A percentile compares a stretch with the other conserved stretches of the same genome.
phyloP scores from a whole-genome alignment of 805 yeast genomes.

The Nadsonia fulvescens region DNA sequence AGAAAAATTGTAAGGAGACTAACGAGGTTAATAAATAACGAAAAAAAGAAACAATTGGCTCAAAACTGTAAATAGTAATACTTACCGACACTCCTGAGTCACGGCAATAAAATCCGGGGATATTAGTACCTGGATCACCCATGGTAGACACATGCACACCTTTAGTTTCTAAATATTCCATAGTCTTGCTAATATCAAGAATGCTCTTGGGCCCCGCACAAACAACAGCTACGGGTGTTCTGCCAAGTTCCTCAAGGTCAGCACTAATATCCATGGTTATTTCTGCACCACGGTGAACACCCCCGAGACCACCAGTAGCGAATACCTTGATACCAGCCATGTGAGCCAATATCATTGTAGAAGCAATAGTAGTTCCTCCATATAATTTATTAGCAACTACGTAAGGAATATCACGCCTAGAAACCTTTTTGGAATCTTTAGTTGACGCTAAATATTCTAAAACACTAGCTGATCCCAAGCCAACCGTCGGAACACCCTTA shows the following conservation, averaged over 20 bases:
- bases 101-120: slow-evolving; percentile 72
- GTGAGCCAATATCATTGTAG: slow-evolving; percentile 68
- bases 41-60: not conserved
- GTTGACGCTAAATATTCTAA: slow-evolving; percentile 31
- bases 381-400: slow-evolving; percentile 42
- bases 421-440: slow-evolving; percentile 34
- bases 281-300: slow-evolving; percentile 71
- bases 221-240: slow-evolving; percentile 76
- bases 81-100: slow-evolving; percentile 41
- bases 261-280: slow-evolving; percentile 68
- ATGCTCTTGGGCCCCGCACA: slow-evolving; percentile 87
- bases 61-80: slow-evolving; percentile 1
- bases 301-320: slow-evolving; percentile 90
- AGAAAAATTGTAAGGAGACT: slow-evolving; percentile 49
- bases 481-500: slow-evolving; percentile 54
- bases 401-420: slow-evolving; percentile 63
- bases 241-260: slow-evolving; percentile 67
- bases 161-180: slow-evolving; percentile 79
- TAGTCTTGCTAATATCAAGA: slow-evolving; percentile 58
- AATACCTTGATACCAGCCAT: slow-evolving; percentile 65
- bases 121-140: slow-evolving; percentile 30
- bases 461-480: slow-evolving; percentile 30
- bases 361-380: slow-evolving; percentile 86
- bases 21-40: not conserved
- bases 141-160: slow-evolving; percentile 72